phyloP scores from a whole-genome alignment of 2,329 filamentous ascomycete genomes.

The Penicillium sp. region DNA sequence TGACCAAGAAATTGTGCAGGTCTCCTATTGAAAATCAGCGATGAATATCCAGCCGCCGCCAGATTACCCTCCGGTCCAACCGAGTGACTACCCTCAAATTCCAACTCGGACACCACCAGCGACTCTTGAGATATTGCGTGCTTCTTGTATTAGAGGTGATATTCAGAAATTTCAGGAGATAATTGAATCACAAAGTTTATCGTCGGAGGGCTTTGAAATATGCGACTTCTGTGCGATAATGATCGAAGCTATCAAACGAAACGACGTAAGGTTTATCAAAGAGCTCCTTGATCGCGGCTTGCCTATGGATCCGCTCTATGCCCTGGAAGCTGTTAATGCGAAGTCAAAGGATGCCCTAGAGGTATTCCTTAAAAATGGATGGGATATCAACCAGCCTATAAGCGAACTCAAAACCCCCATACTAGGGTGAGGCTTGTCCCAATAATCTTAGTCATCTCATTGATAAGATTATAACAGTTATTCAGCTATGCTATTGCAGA shows the following conservation, averaged over 20 bases:
- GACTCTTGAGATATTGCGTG: conserved; percentile 8
- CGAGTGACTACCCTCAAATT: conserved; percentile 6
- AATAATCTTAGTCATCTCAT: conserved; percentile 9
- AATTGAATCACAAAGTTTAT: conserved; percentile 8
- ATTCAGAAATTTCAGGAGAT: conserved; percentile 14
- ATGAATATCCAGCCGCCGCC: conserved; percentile 2
- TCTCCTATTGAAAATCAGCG: too few species aligned
- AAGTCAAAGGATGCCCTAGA: conserved; percentile 19
- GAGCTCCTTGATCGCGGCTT: conserved; percentile 26
- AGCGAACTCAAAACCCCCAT: conserved; percentile 24
- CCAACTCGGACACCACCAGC: conserved; percentile 7
- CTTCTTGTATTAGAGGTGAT: conserved; percentile 8
- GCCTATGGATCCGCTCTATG: conserved; percentile 23
- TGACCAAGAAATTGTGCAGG: too few species aligned
- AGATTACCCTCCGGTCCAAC: conserved; percentile 1
- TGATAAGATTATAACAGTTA: background rate
- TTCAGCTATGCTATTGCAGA: conserved; percentile 26
- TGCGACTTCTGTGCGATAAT: conserved; percentile 24
- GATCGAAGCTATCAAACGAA: conserved; percentile 26
- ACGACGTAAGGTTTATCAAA: conserved; percentile 19
- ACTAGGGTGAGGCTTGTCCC: conserved; percentile 24
- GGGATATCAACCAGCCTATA: conserved; percentile 30
- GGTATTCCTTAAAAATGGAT: conserved; percentile 23
- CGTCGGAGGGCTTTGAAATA: conserved; percentile 19
- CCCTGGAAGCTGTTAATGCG: conserved; percentile 16